phyloP scores from a whole-genome alignment of 106 monocot species.

The Acorus calamus region DNA sequence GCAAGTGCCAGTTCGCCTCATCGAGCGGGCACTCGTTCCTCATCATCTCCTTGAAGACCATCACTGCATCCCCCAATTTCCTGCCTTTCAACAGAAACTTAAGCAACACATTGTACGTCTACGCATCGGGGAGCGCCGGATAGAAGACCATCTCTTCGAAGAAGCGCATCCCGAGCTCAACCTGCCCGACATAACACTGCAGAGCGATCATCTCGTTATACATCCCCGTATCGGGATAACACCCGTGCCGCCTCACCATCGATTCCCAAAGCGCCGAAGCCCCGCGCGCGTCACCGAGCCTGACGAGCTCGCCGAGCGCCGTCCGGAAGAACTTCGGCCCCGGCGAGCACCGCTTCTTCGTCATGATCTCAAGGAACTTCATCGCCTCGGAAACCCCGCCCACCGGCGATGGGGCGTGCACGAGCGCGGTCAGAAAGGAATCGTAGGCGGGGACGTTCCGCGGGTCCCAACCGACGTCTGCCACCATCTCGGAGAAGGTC shows the following conservation, averaged over 20 bases:
- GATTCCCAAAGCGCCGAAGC: constrained; percentile 38
- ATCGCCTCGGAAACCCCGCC: constrained; percentile 24
- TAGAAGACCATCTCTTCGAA: constrained; percentile 60
- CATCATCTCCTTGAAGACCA: constrained; percentile 65
- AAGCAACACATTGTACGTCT: constrained; percentile 51
- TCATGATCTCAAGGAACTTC: constrained; percentile 22
- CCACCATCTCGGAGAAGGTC: constrained; percentile 51
- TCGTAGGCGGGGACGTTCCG: constrained; percentile 54
- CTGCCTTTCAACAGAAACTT: constrained; percentile 27
- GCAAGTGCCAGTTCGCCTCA: constrained; percentile 17
- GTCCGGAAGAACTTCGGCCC: constrained; percentile 56
- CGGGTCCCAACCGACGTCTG: constrained; percentile 38
- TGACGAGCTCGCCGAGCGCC: constrained; percentile 21
- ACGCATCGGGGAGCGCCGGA: constrained; percentile 45
- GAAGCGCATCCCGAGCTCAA: constrained; percentile 17
- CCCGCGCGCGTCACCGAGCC: constrained; percentile 10
- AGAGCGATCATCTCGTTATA: constrained; percentile 50
- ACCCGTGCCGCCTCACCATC: constrained; percentile 25
- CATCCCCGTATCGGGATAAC: constrained; percentile 29
- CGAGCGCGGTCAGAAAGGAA: constrained; percentile 45
- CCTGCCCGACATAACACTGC: constrained; percentile 16
- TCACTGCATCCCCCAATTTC: constrained; percentile 24
- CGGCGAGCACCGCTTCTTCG: constrained; percentile 33
- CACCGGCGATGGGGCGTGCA: not conserved
- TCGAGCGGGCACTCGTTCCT: constrained; percentile 51